Percentiles rank a stretch among this genome's conserved stretches.
Evolutionary conservation across 2,329 filamentous ascomycete genomes (phyloP).

Genomic region (Dendrostoma leiphaemia): DNA sequence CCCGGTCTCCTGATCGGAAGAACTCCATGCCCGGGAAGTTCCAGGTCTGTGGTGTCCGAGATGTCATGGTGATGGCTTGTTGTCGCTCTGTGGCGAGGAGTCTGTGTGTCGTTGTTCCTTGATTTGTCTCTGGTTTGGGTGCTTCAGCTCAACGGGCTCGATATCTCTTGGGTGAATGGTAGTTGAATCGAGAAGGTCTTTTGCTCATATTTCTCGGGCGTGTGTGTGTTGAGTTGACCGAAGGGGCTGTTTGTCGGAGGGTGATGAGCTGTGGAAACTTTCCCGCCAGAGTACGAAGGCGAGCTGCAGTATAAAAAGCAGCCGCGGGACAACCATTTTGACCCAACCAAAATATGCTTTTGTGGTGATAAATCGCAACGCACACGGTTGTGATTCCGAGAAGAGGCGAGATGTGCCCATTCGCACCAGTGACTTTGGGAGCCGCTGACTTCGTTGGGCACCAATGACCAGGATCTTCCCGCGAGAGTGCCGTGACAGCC

Average conservation of each 20-base stretch:
- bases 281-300: conserved; percentile 3
- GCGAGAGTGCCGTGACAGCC: conserved; percentile 4
- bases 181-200: conserved; percentile 7
- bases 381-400: conserved; percentile 1
- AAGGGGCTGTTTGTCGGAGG: neutral
- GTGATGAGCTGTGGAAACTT: neutral
- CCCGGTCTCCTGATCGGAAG: conserved; percentile 6
- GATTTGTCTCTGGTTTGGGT: neutral
- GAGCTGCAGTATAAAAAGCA: conserved; percentile 15
- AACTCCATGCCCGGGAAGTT: conserved; percentile 11
- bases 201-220: conserved; percentile 15
- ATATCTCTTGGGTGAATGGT: conserved; percentile 15
- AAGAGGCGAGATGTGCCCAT: conserved; percentile 4
- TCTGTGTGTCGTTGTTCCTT: neutral
- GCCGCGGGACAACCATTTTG: neutral
- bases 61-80: conserved; percentile 9
- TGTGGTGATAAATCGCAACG: conserved; percentile 3
- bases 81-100: neutral
- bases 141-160: conserved; percentile 14
- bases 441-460: conserved; percentile 18
- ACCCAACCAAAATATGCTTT: conserved; percentile 3
- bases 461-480: conserved; percentile 9
- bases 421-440: conserved; percentile 3
- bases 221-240: neutral
- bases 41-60: conserved; percentile 14